Evolutionary conservation across 148 eudicot species (phyloP), one percentile per base, ranked within the genome.

Genomic region (Cornus florida): DNA sequence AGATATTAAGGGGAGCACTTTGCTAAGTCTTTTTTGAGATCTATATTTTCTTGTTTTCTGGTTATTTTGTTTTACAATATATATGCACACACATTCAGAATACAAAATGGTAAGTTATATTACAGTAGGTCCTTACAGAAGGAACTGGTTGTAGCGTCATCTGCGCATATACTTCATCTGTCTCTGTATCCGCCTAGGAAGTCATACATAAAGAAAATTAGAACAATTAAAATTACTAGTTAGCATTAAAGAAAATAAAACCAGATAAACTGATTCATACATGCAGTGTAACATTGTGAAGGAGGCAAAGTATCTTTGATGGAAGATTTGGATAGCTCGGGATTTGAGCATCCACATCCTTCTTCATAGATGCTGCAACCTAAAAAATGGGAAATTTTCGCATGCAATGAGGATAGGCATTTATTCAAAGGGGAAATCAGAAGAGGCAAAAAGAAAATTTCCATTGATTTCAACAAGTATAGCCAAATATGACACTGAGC

Each of bases 151-250:
- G 98, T 35, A 96, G 95, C 10, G 99, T 96, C 99, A 96, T 92
- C 83, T 96, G 94, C 67, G 99, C 98, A 87, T 96, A 96, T 35
- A 96, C 99, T 90, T 94, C 99, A 72, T 96, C 99, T n/a, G 99
- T 94, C 83, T 96, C 99, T 78, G 97, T 91, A 88, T 96, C 99
- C 78, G 99, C 99, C 99, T 96, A 84, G 67, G 80, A 35, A 83
- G 70, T 6, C 28, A 71, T 70, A 75, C 68, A 77, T n/a, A 64
- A 81, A 17, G 39, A 69, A 19, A 22, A 60, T 16, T 13, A 67
- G 20, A 67, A 62, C 6, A 62, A 23, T 35, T 57, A 67, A 48
- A 35, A 19, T 48, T 22, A 17, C 22, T 24, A 4, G 48, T 8
- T 28, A 65, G 17, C 53, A 16, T 6, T 60, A 28, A n/a, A 46